Evolutionary conservation across 2,329 filamentous ascomycete genomes (phyloP).

Genomic region (Diaporthe australafricana): DNA sequence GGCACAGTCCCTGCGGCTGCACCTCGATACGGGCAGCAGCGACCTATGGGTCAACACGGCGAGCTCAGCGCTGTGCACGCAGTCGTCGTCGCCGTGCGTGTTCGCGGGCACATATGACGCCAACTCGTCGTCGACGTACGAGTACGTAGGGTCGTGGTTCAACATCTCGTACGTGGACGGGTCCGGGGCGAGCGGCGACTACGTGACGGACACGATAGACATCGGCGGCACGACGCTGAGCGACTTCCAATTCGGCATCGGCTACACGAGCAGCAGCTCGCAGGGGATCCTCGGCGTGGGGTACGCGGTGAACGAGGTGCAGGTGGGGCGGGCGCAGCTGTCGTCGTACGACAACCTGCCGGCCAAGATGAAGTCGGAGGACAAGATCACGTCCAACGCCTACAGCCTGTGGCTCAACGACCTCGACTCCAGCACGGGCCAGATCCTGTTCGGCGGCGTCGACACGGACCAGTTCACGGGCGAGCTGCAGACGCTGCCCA

Average conservation of each 20-base stretch:
- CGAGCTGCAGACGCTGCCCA: constrained; percentile 72
- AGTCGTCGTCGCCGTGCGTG: constrained; percentile 62
- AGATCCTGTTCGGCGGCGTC: constrained; percentile 80
- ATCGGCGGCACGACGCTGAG: constrained; percentile 66
- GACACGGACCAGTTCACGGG: constrained; percentile 75
- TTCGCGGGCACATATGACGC: constrained; percentile 75
- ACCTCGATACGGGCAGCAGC: constrained; percentile 76
- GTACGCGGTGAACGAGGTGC: constrained; percentile 82
- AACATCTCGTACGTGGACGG: constrained; percentile 91
- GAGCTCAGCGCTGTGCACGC: constrained; percentile 69
- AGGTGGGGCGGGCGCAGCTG: constrained; percentile 67
- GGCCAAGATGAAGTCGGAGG: constrained; percentile 69
- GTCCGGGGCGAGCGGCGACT: constrained; percentile 81
- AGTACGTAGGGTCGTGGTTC: constrained; percentile 79
- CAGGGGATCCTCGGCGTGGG: constrained; percentile 90
- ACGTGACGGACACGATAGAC: constrained; percentile 78
- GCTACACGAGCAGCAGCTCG: constrained; percentile 68
- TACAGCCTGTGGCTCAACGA: constrained; percentile 85
- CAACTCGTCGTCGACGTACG: constrained; percentile 80
- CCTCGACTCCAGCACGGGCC: constrained; percentile 72
- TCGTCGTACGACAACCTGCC: constrained; percentile 76
- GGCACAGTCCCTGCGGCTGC: constrained; percentile 65
- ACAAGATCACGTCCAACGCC: constrained; percentile 72
- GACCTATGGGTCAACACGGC: constrained; percentile 79
- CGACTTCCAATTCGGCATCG: constrained; percentile 78